A percentile compares a stretch with the other conserved stretches of the same genome.
phyloP scores from a whole-genome alignment of 257 asterid species.

The Salvia miltiorrhiza region DNA sequence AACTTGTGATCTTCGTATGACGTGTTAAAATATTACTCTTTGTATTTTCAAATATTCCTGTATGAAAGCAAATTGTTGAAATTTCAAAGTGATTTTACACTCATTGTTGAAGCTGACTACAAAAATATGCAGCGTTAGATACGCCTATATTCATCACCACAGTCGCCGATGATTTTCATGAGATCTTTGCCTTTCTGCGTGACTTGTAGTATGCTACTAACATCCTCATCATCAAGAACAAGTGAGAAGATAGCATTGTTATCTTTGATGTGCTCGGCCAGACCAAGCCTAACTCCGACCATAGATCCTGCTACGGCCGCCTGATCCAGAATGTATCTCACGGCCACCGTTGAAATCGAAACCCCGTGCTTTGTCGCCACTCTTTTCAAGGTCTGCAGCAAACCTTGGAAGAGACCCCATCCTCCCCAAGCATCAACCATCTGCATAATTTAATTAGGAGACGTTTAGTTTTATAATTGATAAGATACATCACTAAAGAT shows the following conservation, averaged over 20 bases:
- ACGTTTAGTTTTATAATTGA: too few relatives aligned
- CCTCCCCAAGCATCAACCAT: slow-evolving; percentile 99
- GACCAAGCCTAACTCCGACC: slow-evolving; percentile 94
- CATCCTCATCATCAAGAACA: slow-evolving; percentile 73
- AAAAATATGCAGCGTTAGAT: slow-evolving; percentile 7
- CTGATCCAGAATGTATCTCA: slow-evolving; percentile 83
- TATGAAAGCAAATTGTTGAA: neutral
- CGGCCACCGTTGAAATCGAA: slow-evolving; percentile 85
- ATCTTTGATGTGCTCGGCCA: slow-evolving; percentile 74
- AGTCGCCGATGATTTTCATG: slow-evolving; percentile 70
- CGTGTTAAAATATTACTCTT: neutral
- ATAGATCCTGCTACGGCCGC: slow-evolving; percentile 93
- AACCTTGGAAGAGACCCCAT: slow-evolving; percentile 80
- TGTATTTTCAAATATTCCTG: neutral
- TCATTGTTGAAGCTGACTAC: neutral
- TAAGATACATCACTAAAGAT: too few relatives aligned
- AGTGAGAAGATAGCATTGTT: slow-evolving; percentile 64
- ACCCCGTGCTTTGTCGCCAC: slow-evolving; percentile 78
- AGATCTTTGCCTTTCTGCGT: slow-evolving; percentile 78
- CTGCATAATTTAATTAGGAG: too few relatives aligned
- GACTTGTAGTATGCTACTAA: slow-evolving; percentile 54
- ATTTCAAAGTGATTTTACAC: neutral
- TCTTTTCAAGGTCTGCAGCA: slow-evolving; percentile 65
- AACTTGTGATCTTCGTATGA: neutral
- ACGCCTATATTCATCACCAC: slow-evolving; percentile 95